Base-by-base conservation (phyloP, 495 filamentous ascomycete genomes). In the Penicillium goetzii region DNA sequence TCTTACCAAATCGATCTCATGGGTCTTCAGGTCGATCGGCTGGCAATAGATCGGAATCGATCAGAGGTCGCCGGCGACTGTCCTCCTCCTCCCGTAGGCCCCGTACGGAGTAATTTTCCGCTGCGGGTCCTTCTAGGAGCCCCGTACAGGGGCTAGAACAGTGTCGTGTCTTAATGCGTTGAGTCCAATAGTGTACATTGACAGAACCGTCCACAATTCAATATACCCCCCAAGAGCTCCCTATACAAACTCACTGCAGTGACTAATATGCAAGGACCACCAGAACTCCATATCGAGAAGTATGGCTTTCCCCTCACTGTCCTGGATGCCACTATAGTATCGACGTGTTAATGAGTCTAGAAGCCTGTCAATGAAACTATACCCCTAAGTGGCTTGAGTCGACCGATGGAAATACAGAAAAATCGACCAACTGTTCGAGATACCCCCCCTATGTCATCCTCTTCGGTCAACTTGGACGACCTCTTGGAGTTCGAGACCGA, bases 151-250 rank as follows among this genome's bases (percentile, higher is more conserved):
- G 47, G 23, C 47, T 51, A 51, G 47, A 51, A 30, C 25, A 0
- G 14, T 17, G 4, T 26, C 25, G 6, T 15, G 47, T 15, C 47
- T 51, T 25, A 51, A 51, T 51, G 47, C 47, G 47, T 51, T 51
- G 23, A 26, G 12, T n/a, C 10, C 25, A 6, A 51, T 30, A 5
- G 47, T 30, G 12, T n/a, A 6, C 47, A 51, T 30, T 30, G 26
- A 51, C 47, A 51, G 14, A 51, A 30, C 47, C 47, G 47, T 51
- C 47, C 47, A 51, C 3, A 8, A 28, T 30, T 51, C 47, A 30
- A 8, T 6, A 51, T 28, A 30, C 47, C 47, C 14, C 47, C n/a
- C 26, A 26, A 4, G 10, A 49, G 23, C 23, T 49, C 45, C 11
- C 45, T 12, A 26, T 25, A 49, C 23, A 0, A 15, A 15, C 4